Evolutionary conservation across 2,329 filamentous ascomycete genomes (phyloP).

Genomic region (Paracoccidioides brasiliensis): DNA sequence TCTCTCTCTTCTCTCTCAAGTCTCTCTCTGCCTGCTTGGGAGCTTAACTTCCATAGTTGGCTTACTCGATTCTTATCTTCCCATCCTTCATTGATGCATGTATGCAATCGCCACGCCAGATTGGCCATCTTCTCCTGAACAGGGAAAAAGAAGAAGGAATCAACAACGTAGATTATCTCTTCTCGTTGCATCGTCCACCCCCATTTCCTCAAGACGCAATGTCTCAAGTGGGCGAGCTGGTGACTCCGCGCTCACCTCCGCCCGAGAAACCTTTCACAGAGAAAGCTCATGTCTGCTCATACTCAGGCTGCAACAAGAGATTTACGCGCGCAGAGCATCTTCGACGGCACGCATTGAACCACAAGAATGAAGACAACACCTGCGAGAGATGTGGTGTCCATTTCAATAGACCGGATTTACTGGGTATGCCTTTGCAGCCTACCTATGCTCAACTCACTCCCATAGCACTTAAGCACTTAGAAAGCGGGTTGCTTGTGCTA

Average conservation of each 20-base stretch:
- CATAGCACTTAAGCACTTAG: too few relatives aligned
- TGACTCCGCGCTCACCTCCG: not conserved
- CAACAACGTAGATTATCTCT: not conserved
- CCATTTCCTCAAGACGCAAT: not conserved
- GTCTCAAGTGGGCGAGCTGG: not conserved
- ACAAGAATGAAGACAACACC: conserved; percentile 40
- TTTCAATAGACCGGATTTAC: conserved; percentile 47
- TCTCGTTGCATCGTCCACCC: not conserved
- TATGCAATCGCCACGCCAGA: not conserved
- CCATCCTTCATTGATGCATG: not conserved
- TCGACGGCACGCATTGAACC: conserved; percentile 45
- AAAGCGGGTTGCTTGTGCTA: conserved; percentile 7
- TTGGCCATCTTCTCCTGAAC: not conserved
- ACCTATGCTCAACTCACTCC: not conserved
- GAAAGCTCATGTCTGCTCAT: conserved; percentile 25
- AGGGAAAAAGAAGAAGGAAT: not conserved
- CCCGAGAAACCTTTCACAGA: not conserved
- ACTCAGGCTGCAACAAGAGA: conserved; percentile 37
- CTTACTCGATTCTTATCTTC: too few relatives aligned
- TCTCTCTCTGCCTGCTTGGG: too few relatives aligned
- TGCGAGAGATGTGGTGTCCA: conserved; percentile 48
- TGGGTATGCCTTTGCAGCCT: conserved; percentile 31
- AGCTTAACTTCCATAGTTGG: too few relatives aligned
- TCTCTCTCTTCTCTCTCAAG: too few relatives aligned
- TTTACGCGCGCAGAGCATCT: conserved; percentile 48